Conservation (phyloP, 208 protist species). For the Acanthamoeba lenticulata region DNA sequence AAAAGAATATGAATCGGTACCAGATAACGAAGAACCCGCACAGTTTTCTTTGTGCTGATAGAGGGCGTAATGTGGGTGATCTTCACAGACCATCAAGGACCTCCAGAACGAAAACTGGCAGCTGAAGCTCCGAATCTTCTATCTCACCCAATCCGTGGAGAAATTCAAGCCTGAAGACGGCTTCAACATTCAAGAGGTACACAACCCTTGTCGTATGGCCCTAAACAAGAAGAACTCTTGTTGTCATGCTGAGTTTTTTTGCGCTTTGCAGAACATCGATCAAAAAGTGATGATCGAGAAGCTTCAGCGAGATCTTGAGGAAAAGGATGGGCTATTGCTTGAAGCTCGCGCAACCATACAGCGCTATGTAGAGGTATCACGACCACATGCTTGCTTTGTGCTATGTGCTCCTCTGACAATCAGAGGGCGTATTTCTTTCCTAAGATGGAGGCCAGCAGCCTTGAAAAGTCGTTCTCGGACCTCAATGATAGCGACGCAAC, state of each 20-base stretch:
- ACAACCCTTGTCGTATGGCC: not conserved
- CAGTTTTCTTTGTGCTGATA: not conserved
- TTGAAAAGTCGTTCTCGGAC: conserved; percentile 9
- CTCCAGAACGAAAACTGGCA: conserved; percentile 51
- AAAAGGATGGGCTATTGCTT: not conserved
- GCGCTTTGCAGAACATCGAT: not conserved
- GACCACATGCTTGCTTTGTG: not conserved
- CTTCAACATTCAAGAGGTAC: conserved; percentile 15
- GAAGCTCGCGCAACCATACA: conserved; percentile 22
- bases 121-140: conserved; percentile 33
- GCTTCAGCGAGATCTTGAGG: not conserved
- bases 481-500: not conserved
- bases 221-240: not conserved
- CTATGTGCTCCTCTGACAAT: not conserved
- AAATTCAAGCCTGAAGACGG: conserved; percentile 53
- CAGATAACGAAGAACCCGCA: not conserved
- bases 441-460: not conserved
- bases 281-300: conserved; percentile 32
- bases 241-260: not conserved
- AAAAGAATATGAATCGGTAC: conserved; percentile 53
- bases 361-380: not conserved
- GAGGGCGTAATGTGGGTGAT: not conserved
- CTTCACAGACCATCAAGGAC: conserved; percentile 14
- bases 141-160: conserved; percentile 44
- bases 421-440: not conserved